Percentiles rank a stretch among this genome's conserved stretches.
Evolutionary conservation across 1,284 basidiomycete species (phyloP).

Genomic region (Irpex sp.): DNA sequence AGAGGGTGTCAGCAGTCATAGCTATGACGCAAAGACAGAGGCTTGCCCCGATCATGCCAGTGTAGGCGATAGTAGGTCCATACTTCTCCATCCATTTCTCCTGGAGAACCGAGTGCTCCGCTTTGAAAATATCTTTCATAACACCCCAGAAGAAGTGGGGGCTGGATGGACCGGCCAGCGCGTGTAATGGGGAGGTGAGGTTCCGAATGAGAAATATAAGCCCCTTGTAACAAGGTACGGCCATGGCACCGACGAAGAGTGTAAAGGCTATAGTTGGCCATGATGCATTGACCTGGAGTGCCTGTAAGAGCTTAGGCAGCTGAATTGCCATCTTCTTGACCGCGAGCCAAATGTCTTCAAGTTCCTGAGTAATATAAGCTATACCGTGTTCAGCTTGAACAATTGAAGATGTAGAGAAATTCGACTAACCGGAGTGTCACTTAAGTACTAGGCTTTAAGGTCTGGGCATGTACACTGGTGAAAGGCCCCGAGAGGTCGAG

Average conservation of each 20-base stretch:
- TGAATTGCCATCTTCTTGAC: neutral
- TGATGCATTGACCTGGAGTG: neutral
- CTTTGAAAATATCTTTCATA: slow-evolving; percentile 49
- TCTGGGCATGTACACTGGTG: too few species aligned
- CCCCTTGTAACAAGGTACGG: neutral
- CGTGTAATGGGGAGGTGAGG: slow-evolving; percentile 48
- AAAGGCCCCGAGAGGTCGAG: too few species aligned
- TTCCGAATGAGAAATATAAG: neutral
- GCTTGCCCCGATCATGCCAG: slow-evolving; percentile 9
- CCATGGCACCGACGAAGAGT: neutral
- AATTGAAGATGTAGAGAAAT: too few species aligned
- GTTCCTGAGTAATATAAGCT: too few species aligned
- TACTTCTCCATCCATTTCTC: slow-evolving; percentile 66
- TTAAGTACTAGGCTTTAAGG: too few species aligned
- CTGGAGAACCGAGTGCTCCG: slow-evolving; percentile 47
- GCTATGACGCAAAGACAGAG: neutral
- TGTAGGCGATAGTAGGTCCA: slow-evolving; percentile 45
- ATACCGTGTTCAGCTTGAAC: too few species aligned
- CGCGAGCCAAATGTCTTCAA: neutral
- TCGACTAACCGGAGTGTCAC: too few species aligned
- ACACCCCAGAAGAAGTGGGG: slow-evolving; percentile 64
- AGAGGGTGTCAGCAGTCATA: neutral
- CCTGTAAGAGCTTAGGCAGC: neutral
- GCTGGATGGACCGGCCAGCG: slow-evolving; percentile 59
- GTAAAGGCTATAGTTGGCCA: neutral